Evolutionary conservation across 768 basidiomycete species (phyloP).

Genomic region (Suillus tomentosus): DNA sequence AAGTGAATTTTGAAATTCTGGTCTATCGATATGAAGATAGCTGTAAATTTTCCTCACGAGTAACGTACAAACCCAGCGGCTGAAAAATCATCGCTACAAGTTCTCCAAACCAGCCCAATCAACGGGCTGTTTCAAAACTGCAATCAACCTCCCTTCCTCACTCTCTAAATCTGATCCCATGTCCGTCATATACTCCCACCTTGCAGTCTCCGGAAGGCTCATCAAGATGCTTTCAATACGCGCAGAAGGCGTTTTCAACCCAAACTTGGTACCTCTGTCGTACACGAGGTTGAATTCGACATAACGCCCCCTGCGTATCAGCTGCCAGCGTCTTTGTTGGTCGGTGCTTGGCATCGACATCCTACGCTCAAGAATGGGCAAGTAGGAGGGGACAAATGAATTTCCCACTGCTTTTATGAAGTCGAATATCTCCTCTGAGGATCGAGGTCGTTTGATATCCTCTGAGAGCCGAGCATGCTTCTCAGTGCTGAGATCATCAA

Average conservation of each 20-base stretch:
- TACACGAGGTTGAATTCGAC: constrained; percentile 93
- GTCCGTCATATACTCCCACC: constrained; percentile 89
- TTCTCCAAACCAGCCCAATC: constrained; percentile 53
- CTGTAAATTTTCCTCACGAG: no score
- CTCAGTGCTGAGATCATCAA: constrained; percentile 83
- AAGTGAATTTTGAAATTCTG: no score
- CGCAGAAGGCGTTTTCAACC: constrained; percentile 80
- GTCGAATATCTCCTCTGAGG: constrained; percentile 71
- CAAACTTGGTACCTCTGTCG: constrained; percentile 88
- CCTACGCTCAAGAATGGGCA: constrained; percentile 77
- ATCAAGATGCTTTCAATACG: constrained; percentile 89
- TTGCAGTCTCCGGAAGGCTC: constrained; percentile 83
- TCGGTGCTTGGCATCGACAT: constrained; percentile 58
- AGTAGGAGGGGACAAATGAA: constrained; percentile 86
- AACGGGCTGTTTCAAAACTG: constrained; percentile 59
- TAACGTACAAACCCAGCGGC: not conserved
- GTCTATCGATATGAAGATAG: no score
- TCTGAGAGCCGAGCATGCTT: constrained; percentile 61
- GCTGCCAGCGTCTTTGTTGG: constrained; percentile 86
- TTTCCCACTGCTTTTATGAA: constrained; percentile 74
- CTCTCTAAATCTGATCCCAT: constrained; percentile 63
- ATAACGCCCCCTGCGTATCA: constrained; percentile 86
- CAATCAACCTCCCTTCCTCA: constrained; percentile 65
- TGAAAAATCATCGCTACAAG: not conserved
- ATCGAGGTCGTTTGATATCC: constrained; percentile 50